Conservation (phyloP, 2,329 filamentous ascomycete species). For the Venturia effusa region DNA sequence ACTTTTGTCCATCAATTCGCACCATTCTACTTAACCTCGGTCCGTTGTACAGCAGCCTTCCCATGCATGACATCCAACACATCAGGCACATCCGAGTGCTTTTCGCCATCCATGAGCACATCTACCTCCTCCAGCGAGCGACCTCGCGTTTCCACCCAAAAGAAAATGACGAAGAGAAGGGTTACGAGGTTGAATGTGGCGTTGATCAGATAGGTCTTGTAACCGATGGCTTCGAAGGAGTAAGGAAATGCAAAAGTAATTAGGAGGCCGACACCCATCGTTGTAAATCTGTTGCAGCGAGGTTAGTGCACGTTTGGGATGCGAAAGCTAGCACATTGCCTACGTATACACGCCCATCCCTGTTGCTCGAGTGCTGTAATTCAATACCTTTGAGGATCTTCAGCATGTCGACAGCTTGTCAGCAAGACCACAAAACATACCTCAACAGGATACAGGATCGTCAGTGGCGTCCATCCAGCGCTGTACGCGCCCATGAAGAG, state of each 20-base stretch:
- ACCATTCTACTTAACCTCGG: too few relatives aligned
- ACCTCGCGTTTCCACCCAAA: background rate
- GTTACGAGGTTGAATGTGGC: background rate
- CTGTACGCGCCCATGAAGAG: conserved; percentile 42
- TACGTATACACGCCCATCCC: conserved; percentile 26
- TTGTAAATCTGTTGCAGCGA: background rate
- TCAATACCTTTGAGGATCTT: conserved; percentile 28
- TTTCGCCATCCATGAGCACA: background rate
- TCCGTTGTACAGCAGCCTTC: background rate
- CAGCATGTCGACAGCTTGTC: too few relatives aligned
- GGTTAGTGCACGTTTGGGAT: background rate
- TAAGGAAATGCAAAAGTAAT: conserved; percentile 9
- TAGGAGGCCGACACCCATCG: background rate
- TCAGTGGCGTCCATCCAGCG: conserved; percentile 39
- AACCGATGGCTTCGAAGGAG: conserved; percentile 13
- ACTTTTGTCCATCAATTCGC: too few relatives aligned
- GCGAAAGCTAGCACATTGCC: background rate
- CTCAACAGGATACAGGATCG: conserved; percentile 37
- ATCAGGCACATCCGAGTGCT: background rate
- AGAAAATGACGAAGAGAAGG: background rate
- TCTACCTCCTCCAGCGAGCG: background rate
- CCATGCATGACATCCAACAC: background rate
- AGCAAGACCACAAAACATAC: too few relatives aligned
- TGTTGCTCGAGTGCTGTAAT: conserved; percentile 39
- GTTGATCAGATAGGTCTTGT: conserved; percentile 11